These are phyloP conservation scores for Oenanthe javanica DNA, from an alignment of 140 eudicot species.

Conservation along the genomic window DNA sequence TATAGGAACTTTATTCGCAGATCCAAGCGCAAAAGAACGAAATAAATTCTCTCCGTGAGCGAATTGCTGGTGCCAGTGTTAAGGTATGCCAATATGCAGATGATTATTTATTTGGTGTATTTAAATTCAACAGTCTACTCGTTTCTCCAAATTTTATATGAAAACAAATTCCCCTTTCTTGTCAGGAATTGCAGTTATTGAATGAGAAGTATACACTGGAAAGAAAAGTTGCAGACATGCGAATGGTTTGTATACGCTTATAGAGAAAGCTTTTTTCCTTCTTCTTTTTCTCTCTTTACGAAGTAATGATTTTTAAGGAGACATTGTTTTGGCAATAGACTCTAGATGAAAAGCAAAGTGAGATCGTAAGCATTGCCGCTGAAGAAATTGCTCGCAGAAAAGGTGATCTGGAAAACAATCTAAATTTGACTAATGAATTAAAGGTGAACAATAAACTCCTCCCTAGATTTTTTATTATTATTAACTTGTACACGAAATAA, in stretches of 20 bases:
- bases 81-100: constrained; percentile 34
- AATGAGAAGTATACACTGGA: constrained; percentile 81
- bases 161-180: constrained; percentile 9
- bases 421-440: constrained; percentile 61
- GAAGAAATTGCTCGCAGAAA: constrained; percentile 76
- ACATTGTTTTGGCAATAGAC: constrained; percentile 41
- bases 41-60: constrained; percentile 51
- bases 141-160: background rate
- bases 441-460: constrained; percentile 41
- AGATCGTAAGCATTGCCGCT: constrained; percentile 68
- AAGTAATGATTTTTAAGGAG: background rate
- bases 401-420: constrained; percentile 78
- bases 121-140: background rate
- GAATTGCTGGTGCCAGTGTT: constrained; percentile 60
- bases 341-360: constrained; percentile 82
- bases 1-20: constrained; percentile 59
- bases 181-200: constrained; percentile 72
- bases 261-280: background rate
- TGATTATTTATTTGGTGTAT: constrained; percentile 1
- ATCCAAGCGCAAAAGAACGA: constrained; percentile 62
- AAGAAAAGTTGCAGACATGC: constrained; percentile 78
- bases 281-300: background rate
- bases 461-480: background rate
- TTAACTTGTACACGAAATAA: background rate
- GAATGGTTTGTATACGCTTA: constrained; percentile 55